Percentiles rank a stretch among this genome's conserved stretches.
Conservation (phyloP, 2,329 filamentous ascomycete species). For the Clonostachys solani region DNA sequence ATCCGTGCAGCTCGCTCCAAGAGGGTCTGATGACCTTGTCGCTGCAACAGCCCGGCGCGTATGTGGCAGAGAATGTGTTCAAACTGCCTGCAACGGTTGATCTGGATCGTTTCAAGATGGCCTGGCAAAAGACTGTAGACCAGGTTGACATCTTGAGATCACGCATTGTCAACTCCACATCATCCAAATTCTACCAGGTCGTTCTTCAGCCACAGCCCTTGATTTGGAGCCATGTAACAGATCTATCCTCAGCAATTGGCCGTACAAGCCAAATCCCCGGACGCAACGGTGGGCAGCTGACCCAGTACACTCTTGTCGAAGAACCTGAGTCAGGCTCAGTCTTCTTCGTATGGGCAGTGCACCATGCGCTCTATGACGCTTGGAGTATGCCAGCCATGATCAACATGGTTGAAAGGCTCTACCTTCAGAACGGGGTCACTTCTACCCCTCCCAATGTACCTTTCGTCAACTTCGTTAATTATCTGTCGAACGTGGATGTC, state of each 20-base stretch:
- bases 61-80: constrained; percentile 18
- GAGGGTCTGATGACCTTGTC: constrained; percentile 27
- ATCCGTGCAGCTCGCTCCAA: constrained; percentile 28
- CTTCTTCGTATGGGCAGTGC: constrained; percentile 1
- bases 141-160: background rate
- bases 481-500: constrained; percentile 23
- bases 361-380: constrained; percentile 4
- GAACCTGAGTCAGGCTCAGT: constrained; percentile 17
- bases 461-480: constrained; percentile 35
- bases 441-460: background rate
- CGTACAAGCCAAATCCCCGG: constrained; percentile 2
- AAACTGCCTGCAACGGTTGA: background rate
- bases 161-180: too few species aligned
- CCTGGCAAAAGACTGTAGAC: background rate
- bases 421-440: constrained; percentile 1
- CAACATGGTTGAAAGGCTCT: constrained; percentile 1
- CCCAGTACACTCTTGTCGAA: constrained; percentile 5
- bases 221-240: too few species aligned
- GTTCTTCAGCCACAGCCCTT: too few species aligned
- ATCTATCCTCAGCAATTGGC: too few species aligned
- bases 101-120: background rate
- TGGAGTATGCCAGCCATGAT: background rate
- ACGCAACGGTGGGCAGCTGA: constrained; percentile 7
- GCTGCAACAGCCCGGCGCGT: constrained; percentile 18
- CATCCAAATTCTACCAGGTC: too few species aligned